Evolutionary conservation across 2,329 filamentous ascomycete genomes (phyloP).

Genomic region (Fusarium staphyleae): DNA sequence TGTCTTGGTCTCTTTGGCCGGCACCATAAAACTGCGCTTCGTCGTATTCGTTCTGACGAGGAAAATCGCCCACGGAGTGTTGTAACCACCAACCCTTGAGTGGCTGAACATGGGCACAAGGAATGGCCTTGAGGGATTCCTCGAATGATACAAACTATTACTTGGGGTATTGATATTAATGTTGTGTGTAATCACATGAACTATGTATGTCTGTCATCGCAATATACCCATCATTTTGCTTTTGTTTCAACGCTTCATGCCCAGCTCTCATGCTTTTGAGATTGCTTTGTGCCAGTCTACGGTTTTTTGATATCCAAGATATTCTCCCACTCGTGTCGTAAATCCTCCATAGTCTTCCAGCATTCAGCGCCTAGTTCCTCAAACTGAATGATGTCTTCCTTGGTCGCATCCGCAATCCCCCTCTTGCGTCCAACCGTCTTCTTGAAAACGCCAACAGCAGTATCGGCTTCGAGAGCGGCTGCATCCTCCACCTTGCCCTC

Average conservation of each 20-base stretch:
- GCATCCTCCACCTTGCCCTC: conserved; percentile 62
- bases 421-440: conserved; percentile 66
- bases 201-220: conserved; percentile 22
- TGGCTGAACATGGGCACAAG: neutral
- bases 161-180: conserved; percentile 11
- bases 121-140: neutral
- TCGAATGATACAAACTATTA: neutral
- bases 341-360: conserved; percentile 75
- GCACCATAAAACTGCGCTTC: conserved; percentile 56
- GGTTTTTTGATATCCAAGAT: conserved; percentile 33
- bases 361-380: conserved; percentile 65
- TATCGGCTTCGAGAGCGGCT: conserved; percentile 52
- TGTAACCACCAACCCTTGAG: conserved; percentile 28
- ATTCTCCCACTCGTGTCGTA: conserved; percentile 72
- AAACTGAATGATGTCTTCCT: conserved; percentile 67
- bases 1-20: conserved; percentile 75
- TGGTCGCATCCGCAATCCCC: conserved; percentile 64
- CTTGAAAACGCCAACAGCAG: conserved; percentile 55
- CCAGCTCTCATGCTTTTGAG: neutral
- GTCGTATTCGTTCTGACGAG: conserved; percentile 57
- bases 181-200: conserved; percentile 3
- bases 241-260: conserved; percentile 11
- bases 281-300: neutral
- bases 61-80: conserved; percentile 31
- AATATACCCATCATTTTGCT: conserved; percentile 35